These are phyloP conservation scores for Aspergillus sp. DNA, from an alignment of 2,329 filamentous ascomycete genomes.

Conservation along the genomic window DNA sequence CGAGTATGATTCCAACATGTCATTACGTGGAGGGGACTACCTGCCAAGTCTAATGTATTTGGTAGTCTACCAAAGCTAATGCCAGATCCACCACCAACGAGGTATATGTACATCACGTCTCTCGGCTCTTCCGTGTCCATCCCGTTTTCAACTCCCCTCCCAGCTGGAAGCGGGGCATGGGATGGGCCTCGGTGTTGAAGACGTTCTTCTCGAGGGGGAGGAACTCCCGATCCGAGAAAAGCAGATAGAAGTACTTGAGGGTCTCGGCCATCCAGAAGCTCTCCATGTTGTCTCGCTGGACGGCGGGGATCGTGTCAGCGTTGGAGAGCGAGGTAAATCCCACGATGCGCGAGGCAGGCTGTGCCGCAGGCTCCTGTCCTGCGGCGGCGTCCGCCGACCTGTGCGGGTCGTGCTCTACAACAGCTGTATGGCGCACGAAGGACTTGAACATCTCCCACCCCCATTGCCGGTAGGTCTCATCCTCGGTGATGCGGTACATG, in stretches of 20 bases:
- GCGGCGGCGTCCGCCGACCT: constrained; percentile 11
- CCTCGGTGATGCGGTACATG: constrained; percentile 97
- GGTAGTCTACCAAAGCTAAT: background rate
- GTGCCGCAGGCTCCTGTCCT: background rate
- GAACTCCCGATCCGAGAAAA: constrained; percentile 81
- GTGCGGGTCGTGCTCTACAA: constrained; percentile 59
- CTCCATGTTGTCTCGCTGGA: constrained; percentile 87
- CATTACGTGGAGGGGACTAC: too few relatives aligned
- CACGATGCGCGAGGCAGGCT: constrained; percentile 26
- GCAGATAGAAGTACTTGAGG: constrained; percentile 93
- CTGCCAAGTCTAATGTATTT: background rate
- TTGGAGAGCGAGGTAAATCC: constrained; percentile 81
- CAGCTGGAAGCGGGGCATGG: constrained; percentile 82
- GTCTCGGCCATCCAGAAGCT: constrained; percentile 99
- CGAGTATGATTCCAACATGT: too few relatives aligned
- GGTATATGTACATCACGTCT: background rate
- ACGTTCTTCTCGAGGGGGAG: constrained; percentile 84
- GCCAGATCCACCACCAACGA: background rate
- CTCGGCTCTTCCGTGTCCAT: constrained; percentile 31
- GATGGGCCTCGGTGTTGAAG: constrained; percentile 94
- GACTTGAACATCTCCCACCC: constrained; percentile 98
- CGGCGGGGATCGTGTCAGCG: constrained; percentile 69
- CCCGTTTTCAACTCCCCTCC: constrained; percentile 44
- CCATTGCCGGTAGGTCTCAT: constrained; percentile 87
- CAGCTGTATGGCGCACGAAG: constrained; percentile 81